Evolutionary conservation across 2,329 filamentous ascomycete species (phyloP).

Genomic region (Cladosporium sphaerospermum): DNA sequence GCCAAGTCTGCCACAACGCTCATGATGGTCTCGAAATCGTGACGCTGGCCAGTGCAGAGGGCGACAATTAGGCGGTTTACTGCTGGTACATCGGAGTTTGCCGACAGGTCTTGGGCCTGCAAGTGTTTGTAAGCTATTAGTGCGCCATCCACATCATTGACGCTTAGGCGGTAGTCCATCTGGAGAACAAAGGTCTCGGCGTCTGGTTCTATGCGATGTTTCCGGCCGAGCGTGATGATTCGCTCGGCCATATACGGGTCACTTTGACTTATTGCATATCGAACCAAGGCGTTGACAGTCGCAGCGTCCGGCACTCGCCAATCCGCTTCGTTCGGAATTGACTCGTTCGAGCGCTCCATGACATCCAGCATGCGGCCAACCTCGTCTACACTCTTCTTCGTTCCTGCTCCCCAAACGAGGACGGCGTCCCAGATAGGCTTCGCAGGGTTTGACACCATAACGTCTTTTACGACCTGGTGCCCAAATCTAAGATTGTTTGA

Average conservation of each 20-base stretch:
- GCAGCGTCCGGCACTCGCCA: conserved; percentile 54
- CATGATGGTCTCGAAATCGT: conserved; percentile 65
- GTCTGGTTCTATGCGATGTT: conserved; percentile 61
- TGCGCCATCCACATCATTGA: conserved; percentile 66
- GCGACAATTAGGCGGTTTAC: conserved; percentile 68
- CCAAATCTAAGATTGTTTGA: conserved; percentile 59
- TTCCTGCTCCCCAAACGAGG: conserved; percentile 68
- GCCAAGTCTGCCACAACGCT: conserved; percentile 68
- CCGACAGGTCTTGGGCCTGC: conserved; percentile 49
- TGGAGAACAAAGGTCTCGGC: conserved; percentile 66
- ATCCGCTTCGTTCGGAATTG: conserved; percentile 37
- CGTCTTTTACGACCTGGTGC: conserved; percentile 48
- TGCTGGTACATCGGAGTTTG: conserved; percentile 54
- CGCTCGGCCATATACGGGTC: conserved; percentile 69
- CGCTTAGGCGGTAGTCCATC: conserved; percentile 68
- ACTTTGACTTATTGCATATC: conserved; percentile 62
- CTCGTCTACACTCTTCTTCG: conserved; percentile 65
- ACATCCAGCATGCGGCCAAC: conserved; percentile 66
- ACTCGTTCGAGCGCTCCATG: conserved; percentile 42
- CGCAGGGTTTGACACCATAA: conserved; percentile 22
- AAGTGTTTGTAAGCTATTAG: conserved; percentile 59
- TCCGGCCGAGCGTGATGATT: conserved; percentile 60
- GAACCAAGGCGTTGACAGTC: conserved; percentile 72
- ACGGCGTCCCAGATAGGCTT: conserved; percentile 59
- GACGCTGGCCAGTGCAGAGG: conserved; percentile 54